Evolutionary conservation across 108 stramenopile genomes (phyloP).

Genomic region (Discostella pseudostelligera): DNA sequence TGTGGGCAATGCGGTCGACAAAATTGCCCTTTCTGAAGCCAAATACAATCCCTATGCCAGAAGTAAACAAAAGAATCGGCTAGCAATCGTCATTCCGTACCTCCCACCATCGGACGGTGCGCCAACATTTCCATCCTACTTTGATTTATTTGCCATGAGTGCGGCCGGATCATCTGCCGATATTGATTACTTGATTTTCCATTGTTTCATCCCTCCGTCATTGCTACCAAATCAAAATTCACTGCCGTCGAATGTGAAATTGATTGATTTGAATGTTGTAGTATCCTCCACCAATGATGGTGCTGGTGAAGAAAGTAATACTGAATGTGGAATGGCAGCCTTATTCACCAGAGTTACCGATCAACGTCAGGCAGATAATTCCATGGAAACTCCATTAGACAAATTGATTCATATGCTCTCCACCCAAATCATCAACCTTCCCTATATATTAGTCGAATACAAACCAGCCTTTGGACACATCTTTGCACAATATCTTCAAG

Average conservation of each 20-base stretch:
- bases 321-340: slow-evolving; percentile 41
- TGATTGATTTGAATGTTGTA: slow-evolving; percentile 64
- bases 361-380: slow-evolving; percentile 38
- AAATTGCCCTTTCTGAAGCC: too few species aligned
- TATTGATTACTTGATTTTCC: slow-evolving; percentile 84
- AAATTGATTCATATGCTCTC: slow-evolving; percentile 49
- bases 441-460: slow-evolving; percentile 91
- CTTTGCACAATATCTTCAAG: slow-evolving; percentile 67
- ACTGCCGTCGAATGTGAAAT: slow-evolving; percentile 63
- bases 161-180: slow-evolving; percentile 64
- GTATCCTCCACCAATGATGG: slow-evolving; percentile 18
- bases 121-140: slow-evolving; percentile 77
- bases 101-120: slow-evolving; percentile 44
- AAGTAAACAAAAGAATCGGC: slow-evolving; percentile 31
- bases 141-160: slow-evolving; percentile 75
- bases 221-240: slow-evolving; percentile 16
- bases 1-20: too few species aligned
- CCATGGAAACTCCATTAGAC: slow-evolving; percentile 35
- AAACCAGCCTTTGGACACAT: slow-evolving; percentile 93
- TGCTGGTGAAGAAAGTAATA: not conserved
- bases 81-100: slow-evolving; percentile 82
- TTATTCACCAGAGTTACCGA: slow-evolving; percentile 55
- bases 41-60: not conserved
- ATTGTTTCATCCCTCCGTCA: slow-evolving; percentile 65
- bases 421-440: slow-evolving; percentile 51